A percentile compares a stretch with the other conserved stretches of the same genome.
phyloP scores from a whole-genome alignment of 1,284 basidiomycete species.

The Prillingera fragicola region DNA sequence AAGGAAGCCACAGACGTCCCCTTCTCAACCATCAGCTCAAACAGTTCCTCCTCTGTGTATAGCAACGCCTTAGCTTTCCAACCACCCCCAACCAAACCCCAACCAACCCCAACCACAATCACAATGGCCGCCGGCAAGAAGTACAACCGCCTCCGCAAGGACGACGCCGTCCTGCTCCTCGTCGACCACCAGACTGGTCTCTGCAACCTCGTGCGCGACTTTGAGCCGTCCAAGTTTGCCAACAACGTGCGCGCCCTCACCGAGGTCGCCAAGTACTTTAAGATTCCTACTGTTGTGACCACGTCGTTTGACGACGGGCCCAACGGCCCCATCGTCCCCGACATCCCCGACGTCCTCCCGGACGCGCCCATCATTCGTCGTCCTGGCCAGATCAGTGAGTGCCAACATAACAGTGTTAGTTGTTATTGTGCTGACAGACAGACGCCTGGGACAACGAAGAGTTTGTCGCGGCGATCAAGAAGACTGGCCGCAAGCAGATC shows the following conservation, averaged over 20 bases:
- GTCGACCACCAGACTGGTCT: slow-evolving; percentile 15
- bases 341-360: slow-evolving; percentile 2
- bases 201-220: slow-evolving; percentile 9
- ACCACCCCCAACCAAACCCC: neutral
- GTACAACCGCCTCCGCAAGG: slow-evolving; percentile 11
- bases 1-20: no score
- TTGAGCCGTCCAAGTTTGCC: slow-evolving; percentile 7
- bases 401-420: no score
- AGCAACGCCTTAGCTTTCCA: no score
- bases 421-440: no score
- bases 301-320: slow-evolving; percentile 11
- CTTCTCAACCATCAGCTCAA: no score
- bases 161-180: slow-evolving; percentile 8
- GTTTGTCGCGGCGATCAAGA: slow-evolving; percentile 10
- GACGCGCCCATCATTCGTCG: slow-evolving; percentile 4
- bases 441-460: slow-evolving; percentile 15
- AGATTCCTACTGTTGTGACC: slow-evolving; percentile 7
- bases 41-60: no score
- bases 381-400: slow-evolving; percentile 14
- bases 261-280: slow-evolving; percentile 10
- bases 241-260: slow-evolving; percentile 9
- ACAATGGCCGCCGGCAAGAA: slow-evolving; percentile 4
- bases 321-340: slow-evolving; percentile 13
- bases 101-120: neutral
- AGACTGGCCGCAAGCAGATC: slow-evolving; percentile 11